Evolutionary conservation across 139 green algal species (phyloP).

Genomic region (Haematococcus sp.): DNA sequence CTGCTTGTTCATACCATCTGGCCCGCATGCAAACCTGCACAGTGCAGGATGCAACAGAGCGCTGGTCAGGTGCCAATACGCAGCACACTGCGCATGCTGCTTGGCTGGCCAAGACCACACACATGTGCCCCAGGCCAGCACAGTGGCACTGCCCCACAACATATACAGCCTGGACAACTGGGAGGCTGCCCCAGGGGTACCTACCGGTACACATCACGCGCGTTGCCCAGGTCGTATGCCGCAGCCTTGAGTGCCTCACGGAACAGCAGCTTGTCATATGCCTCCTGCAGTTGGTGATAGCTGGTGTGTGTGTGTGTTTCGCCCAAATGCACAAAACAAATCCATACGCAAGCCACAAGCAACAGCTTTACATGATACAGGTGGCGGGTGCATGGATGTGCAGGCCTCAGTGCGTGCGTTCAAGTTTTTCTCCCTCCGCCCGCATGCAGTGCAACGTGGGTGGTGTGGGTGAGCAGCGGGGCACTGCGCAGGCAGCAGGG

Average conservation of each 20-base stretch:
- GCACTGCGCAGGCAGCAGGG: no score
- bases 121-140: not conserved
- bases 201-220: conserved; percentile 87
- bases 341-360: no score
- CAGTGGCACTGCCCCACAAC: not conserved
- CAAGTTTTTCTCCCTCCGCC: no score
- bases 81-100: no score
- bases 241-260: conserved; percentile 88
- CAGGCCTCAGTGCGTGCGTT: no score
- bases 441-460: no score
- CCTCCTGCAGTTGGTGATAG: conserved; percentile 14
- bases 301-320: not conserved
- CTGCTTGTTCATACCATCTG: conserved; percentile 73
- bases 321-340: no score
- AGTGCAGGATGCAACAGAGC: not conserved
- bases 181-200: not conserved
- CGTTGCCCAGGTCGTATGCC: conserved; percentile 86
- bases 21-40: conserved; percentile 64
- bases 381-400: conserved; percentile 1
- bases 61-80: no score
- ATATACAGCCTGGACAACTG: not conserved
- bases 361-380: not conserved
- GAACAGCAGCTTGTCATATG: conserved; percentile 92
- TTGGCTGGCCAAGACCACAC: not conserved
- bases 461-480: no score